A percentile compares a stretch with the other conserved stretches of the same genome.
These are phyloP conservation scores for Polygonum maritimum DNA, from an alignment of 148 eudicot species.

Conservation along the genomic window DNA sequence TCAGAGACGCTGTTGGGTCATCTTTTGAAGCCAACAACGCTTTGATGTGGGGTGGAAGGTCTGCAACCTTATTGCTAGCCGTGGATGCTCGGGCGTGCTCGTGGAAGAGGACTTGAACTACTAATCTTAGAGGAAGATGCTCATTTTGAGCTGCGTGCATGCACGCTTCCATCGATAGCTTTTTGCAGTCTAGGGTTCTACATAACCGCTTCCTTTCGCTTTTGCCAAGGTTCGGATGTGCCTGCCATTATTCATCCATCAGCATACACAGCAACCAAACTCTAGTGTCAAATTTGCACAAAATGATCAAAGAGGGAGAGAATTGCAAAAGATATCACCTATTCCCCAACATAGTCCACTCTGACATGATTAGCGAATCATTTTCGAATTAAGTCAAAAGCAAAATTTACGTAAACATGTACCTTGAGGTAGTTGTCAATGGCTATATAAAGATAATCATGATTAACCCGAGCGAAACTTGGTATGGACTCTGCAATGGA, in stretches of 20 bases:
- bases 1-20: neutral
- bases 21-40: constrained; percentile 48
- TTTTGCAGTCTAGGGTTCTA: constrained; percentile 84
- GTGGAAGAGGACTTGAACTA: constrained; percentile 91
- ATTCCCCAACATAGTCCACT: no score
- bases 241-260: constrained; percentile 30
- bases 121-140: constrained; percentile 74
- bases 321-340: no score
- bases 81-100: constrained; percentile 77
- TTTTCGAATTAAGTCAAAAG: no score
- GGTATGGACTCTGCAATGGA: constrained; percentile 65
- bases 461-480: constrained; percentile 53
- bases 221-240: constrained; percentile 74
- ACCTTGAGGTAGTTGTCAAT: constrained; percentile 85
- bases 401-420: neutral
- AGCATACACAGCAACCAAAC: neutral
- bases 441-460: constrained; percentile 80
- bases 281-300: neutral
- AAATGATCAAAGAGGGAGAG: neutral
- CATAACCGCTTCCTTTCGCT: constrained; percentile 87
- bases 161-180: constrained; percentile 92
- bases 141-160: constrained; percentile 94
- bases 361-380: no score
- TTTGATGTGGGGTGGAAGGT: constrained; percentile 59
- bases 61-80: constrained; percentile 27